Percentiles rank a stretch among this genome's conserved stretches.
Evolutionary conservation across 2,329 filamentous ascomycete species (phyloP).

Genomic region (Aaosphaeria pasadenensis): DNA sequence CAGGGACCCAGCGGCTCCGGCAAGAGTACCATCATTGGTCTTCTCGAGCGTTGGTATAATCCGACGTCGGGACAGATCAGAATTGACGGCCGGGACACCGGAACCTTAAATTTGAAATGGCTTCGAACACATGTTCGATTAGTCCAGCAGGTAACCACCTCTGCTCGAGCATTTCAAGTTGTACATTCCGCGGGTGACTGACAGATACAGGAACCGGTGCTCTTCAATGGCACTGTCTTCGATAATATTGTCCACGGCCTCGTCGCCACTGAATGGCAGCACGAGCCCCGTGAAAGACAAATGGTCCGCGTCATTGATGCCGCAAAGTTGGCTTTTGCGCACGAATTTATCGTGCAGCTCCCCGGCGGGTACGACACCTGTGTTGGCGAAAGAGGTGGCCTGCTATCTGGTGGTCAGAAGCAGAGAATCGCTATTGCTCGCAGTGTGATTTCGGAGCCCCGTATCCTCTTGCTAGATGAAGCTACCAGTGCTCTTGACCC

Average conservation of each 20-base stretch:
- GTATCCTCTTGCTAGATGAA: constrained; percentile 85
- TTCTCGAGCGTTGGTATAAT: constrained; percentile 50
- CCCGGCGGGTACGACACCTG: constrained; percentile 88
- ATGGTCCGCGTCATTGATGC: constrained; percentile 54
- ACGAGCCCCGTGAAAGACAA: constrained; percentile 55
- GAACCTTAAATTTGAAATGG: constrained; percentile 78
- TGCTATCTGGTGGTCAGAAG: constrained; percentile 88
- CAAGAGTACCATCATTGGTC: constrained; percentile 86
- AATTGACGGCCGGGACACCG: constrained; percentile 71
- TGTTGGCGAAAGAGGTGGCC: constrained; percentile 84
- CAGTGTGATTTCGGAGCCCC: constrained; percentile 81
- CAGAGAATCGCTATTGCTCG: constrained; percentile 89
- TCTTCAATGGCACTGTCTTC: constrained; percentile 83
- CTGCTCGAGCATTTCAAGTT: too few species aligned
- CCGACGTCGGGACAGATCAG: constrained; percentile 48
- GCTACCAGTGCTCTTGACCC: constrained; percentile 82
- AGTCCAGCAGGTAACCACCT: constrained; percentile 62
- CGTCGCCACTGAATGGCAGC: background rate
- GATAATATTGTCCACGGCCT: constrained; percentile 85
- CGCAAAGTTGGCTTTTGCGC: constrained; percentile 75
- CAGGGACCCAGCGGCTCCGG: constrained; percentile 80
- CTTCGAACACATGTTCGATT: constrained; percentile 83
- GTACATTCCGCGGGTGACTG: too few species aligned
- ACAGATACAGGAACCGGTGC: constrained; percentile 61
- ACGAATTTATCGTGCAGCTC: constrained; percentile 78